Evolutionary conservation across 2,329 filamentous ascomycete species (phyloP), one percentile per base, ranked within the genome.

Genomic region (Clonostachys rhizophaga): DNA sequence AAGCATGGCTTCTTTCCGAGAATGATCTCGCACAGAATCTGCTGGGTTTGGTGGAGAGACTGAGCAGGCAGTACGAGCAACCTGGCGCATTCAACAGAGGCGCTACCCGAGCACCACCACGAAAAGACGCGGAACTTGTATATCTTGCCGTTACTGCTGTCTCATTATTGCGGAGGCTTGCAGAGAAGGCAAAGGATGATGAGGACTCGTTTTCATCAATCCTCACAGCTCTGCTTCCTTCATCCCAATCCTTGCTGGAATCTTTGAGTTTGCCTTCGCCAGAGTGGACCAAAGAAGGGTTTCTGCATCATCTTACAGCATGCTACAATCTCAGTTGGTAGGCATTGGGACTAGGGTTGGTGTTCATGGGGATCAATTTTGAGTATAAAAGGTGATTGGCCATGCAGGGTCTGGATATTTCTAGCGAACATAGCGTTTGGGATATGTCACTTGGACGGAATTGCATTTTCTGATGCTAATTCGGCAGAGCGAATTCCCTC

Each of bases 1-100:
- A 82, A 47, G 75, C 80, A 1, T 97, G 94, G 91, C 78, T 97
- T 8, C 82, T 85, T 37, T 90, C 88, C 5, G 83, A 86, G 40
- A 91, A 95, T 56, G 89, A 88, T 1, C 94, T 96, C 64, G 86
- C 89, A 1, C 81, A 87, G 49, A 91, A 86, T 55, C 75, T 97
- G 8, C 80, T 92, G 48, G 79, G 84, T 18, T 75, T 96, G 18
- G 81, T 91, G 1, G 84, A 86, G 50, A 75, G 88, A 5, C 73
- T 96, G 4, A 87, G 84, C 51, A 74, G 75, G 7, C 78, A 85
- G 56, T 81, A 77, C 52, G 79, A 84, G 47, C 70, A 72, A 34
- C 68, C 71, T 18, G 68, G 72, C 14, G 59, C 60, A 30, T 64
- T 54, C 35, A 50, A 44, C 36, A 57, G 55, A 20, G 64, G 58